These are phyloP conservation scores for Alternaria tenuissima DNA, from an alignment of 2,329 filamentous ascomycete species.

Conservation along the genomic window DNA sequence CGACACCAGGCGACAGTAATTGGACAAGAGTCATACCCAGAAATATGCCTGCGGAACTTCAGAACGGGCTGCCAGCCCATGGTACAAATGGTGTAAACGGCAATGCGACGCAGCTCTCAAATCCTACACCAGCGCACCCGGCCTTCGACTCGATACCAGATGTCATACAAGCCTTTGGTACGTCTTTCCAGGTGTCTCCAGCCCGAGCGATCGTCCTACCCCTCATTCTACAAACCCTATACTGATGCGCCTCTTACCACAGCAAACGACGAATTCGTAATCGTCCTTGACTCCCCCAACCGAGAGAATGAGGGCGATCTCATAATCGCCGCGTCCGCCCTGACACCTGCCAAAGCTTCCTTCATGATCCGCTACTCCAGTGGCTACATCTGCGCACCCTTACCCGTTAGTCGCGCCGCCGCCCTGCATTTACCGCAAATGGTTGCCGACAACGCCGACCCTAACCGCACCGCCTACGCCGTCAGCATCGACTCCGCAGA, in stretches of 20 bases:
- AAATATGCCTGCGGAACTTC: constrained; percentile 35
- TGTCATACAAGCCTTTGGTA: constrained; percentile 56
- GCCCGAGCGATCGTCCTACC: neutral
- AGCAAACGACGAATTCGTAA: constrained; percentile 81
- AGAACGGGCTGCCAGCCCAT: constrained; percentile 23
- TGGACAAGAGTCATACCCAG: constrained; percentile 5
- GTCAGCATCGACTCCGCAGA: constrained; percentile 83
- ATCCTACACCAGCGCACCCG: constrained; percentile 43
- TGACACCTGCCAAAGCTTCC: constrained; percentile 90
- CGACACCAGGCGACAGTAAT: neutral
- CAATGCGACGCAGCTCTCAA: constrained; percentile 25
- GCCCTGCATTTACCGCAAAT: constrained; percentile 85
- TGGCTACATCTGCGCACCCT: constrained; percentile 89
- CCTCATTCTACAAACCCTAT: neutral
- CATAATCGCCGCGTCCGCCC: constrained; percentile 86
- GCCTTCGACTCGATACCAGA: constrained; percentile 59
- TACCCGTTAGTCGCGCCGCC: constrained; percentile 73
- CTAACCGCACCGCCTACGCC: constrained; percentile 91
- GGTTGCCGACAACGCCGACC: constrained; percentile 79
- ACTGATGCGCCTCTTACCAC: constrained; percentile 7
- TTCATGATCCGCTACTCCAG: constrained; percentile 93
- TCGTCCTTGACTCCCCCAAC: constrained; percentile 89
- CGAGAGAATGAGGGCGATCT: constrained; percentile 99
- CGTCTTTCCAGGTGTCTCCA: neutral
- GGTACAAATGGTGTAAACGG: constrained; percentile 30